These are phyloP conservation scores for Salvia splendens DNA, from an alignment of 257 asterid species.

Conservation along the genomic window DNA sequence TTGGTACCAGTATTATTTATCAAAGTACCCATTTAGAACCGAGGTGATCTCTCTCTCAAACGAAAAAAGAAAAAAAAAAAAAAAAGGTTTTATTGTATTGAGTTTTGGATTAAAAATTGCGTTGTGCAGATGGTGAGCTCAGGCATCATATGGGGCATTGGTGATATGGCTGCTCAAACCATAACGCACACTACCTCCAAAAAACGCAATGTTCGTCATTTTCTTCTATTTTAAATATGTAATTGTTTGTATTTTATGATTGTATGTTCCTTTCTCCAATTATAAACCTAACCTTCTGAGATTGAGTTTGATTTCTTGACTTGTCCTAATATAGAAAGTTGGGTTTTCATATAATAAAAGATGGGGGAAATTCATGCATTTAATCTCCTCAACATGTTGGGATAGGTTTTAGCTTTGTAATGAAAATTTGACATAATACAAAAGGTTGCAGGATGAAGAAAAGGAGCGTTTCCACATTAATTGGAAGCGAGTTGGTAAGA, in stretches of 20 bases:
- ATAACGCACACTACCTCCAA: conserved; percentile 67
- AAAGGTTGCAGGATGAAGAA: conserved; percentile 44
- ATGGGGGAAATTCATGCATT: too few relatives aligned
- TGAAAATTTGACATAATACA: too few relatives aligned
- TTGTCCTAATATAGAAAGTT: too few relatives aligned
- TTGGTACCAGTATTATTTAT: conserved; percentile 69
- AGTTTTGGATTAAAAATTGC: neutral
- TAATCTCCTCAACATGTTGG: neutral
- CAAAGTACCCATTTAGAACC: conserved; percentile 72
- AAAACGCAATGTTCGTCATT: neutral
- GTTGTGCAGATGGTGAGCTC: conserved; percentile 48
- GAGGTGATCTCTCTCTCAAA: conserved; percentile 41
- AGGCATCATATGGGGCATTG: conserved; percentile 75
- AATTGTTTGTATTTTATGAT: neutral
- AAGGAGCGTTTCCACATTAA: conserved; percentile 52
- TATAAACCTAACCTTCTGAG: too few relatives aligned
- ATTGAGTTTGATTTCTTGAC: too few relatives aligned
- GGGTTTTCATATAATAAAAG: too few relatives aligned
- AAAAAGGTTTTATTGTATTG: neutral
- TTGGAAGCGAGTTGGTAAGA: conserved; percentile 84
- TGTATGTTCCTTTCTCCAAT: too few relatives aligned
- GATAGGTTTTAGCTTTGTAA: neutral
- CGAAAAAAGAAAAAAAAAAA: too few relatives aligned
- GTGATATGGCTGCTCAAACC: conserved; percentile 75
- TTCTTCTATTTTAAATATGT: neutral